These are phyloP conservation scores for Dianthus caryophyllus DNA, from an alignment of 148 eudicot species.

Conservation along the genomic window DNA sequence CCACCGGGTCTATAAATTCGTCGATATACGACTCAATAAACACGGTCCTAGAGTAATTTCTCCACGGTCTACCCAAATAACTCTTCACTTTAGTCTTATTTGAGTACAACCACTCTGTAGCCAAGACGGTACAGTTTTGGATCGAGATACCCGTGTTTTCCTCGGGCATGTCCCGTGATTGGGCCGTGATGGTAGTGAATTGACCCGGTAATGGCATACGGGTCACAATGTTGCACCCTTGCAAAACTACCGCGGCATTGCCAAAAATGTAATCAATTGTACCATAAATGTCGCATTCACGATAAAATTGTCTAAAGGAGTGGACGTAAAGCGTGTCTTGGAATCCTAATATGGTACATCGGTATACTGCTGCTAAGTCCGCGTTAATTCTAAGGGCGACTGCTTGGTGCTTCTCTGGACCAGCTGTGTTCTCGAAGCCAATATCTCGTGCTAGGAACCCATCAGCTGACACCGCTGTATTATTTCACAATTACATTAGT, in stretches of 20 bases:
- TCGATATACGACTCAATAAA: conserved; percentile 66
- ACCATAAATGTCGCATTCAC: conserved; percentile 85
- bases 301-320: conserved; percentile 79
- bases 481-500: not conserved
- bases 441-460: conserved; percentile 93
- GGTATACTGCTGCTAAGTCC: conserved; percentile 67
- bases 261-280: conserved; percentile 91
- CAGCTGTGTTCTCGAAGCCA: conserved; percentile 72
- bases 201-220: conserved; percentile 73
- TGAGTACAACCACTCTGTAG: conserved; percentile 45
- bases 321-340: conserved; percentile 95
- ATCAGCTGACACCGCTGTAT: conserved; percentile 75
- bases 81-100: conserved; percentile 40
- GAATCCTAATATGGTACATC: conserved; percentile 64
- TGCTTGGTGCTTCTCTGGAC: conserved; percentile 74
- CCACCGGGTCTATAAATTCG: conserved; percentile 49
- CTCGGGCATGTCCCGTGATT: conserved; percentile 51
- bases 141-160: conserved; percentile 69
- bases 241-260: conserved; percentile 81
- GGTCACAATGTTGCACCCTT: conserved; percentile 65
- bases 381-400: conserved; percentile 85
- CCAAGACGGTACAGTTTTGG: conserved; percentile 72
- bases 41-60: conserved; percentile 56
- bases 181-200: conserved; percentile 76
- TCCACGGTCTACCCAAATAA: conserved; percentile 88